Evolutionary conservation across 192 early-diverging fungal species (phyloP).

Genomic region (Gryganskiella cystojenkinii): DNA sequence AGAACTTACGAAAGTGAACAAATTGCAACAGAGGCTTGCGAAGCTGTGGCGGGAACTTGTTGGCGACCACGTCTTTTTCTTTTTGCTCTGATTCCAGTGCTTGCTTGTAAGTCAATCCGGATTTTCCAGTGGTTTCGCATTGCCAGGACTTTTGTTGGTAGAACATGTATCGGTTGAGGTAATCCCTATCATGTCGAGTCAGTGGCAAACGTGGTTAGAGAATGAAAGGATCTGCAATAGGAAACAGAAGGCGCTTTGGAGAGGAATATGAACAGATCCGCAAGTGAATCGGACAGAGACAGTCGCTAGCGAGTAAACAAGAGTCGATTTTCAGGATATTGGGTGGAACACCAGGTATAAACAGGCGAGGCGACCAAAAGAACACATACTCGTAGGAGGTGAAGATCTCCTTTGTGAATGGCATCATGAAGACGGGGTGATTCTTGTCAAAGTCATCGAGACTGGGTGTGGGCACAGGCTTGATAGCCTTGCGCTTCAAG

Average conservation of each 20-base stretch:
- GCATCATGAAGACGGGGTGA: constrained; percentile 61
- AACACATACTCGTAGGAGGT: constrained; percentile 63
- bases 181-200: constrained; percentile 74
- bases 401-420: constrained; percentile 68
- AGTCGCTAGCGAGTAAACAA: too few species aligned
- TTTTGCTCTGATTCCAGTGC: constrained; percentile 81
- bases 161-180: constrained; percentile 69
- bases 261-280: constrained; percentile 9
- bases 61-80: constrained; percentile 68
- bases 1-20: constrained; percentile 79
- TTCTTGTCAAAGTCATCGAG: constrained; percentile 50
- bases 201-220: constrained; percentile 8
- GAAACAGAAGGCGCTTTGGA: background rate
- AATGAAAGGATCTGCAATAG: constrained; percentile 10
- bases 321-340: too few species aligned
- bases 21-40: constrained; percentile 66
- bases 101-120: constrained; percentile 81
- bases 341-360: constrained; percentile 5
- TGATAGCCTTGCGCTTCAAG: constrained; percentile 51
- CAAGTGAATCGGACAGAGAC: too few species aligned
- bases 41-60: constrained; percentile 75
- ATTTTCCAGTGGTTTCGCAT: constrained; percentile 80
- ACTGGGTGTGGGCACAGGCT: constrained; percentile 37
- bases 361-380: background rate
- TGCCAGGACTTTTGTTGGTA: constrained; percentile 82